Base-by-base conservation (phyloP, 371 early-diverging fungal species). In the Circinella umbellata region DNA sequence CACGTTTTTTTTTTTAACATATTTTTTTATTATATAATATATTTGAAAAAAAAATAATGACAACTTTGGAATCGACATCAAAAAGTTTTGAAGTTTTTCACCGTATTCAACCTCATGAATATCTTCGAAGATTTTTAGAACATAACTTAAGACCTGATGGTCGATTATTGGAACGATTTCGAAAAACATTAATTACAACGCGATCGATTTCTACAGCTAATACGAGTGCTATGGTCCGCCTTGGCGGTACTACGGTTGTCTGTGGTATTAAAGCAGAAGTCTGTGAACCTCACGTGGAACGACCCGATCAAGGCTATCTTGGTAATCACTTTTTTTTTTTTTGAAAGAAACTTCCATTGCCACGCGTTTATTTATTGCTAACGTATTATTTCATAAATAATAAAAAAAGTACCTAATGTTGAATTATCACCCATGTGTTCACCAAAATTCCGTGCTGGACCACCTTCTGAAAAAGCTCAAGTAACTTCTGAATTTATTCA, bases 231-330 rank as follows among this genome's bases (percentile, higher is more conserved):
- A 91, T 95, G 80, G 93, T 96, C 20, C 88, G 93, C 49, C 74
- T 96, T 7, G 98, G 98, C 42, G 89, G 94, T 57, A 97, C 97
- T 3, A 93, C 93, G 5, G 94, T 95, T 20, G 86, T 96, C 4
- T 96, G 97, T 74, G 98, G 95, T 53, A 90, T 98, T 63, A 97
- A 97, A 74, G 97, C 95, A n/a, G 96, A 97, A 79, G 94, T 97
- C 1, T 87, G 95, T 57, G 92, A 91, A 69, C 97, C 98, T 18
- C 85, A 80, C 47, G 74, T 93, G 13, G 86, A 81, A 69, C 67
- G 57, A 20, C 95, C 95, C 17, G 76, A 84, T 57, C 75, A 88
- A 66, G 98, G 98, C 13, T 96, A 87, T 71, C 79, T 98, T 36
- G 95, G 93, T 93, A 65, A 18, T 49, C 34, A n/a, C 18, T 51